Evolutionary conservation across 768 basidiomycete genomes (phyloP), one percentile per base, ranked within the genome.

Genomic region (Phlebiopsis flavidoalba): DNA sequence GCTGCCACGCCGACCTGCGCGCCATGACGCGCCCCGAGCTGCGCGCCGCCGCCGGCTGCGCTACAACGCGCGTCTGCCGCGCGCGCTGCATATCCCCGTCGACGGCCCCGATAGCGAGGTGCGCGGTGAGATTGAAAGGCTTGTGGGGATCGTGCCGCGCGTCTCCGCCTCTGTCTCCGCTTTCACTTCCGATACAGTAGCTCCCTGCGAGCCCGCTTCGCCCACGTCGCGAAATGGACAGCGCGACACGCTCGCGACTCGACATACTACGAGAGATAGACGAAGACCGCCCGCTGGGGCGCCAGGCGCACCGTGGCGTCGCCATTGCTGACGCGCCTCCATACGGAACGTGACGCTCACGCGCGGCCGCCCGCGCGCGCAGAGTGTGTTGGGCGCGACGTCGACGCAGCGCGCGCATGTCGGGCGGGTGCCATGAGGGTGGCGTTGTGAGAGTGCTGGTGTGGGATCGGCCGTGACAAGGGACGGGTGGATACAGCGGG

Each of bases 1-100:
- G 85, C 72, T 88, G 86, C 70, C 87, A 91, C 67, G 86, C 87
- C 61, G 87, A 91, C 64, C 78, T 89, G 46, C 66, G 88, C 57
- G 78, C 80, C 0, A 89, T 91, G 88, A 65, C 80, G 3, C 82
- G 81, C 46, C 49, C 70, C 0, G 75, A 82, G 60, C 81, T 91
- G 48, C 67, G 84, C 50, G 69, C 59, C 0, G 86, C 86, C 15
- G 87, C 85, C 5, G 63, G 8, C 77, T 91, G 50, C n/a, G n/a
- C n/a, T n/a, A n/a, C n/a, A 91, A 91, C 68, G 74, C 67, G 14
- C 80, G 79, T 40, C 75, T 89, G 1, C 88, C 88, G 1, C 67
- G 58, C 47, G 77, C 73, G 0, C 69, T 85, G 65, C 77, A 74
- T 21, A 87, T 90, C 57, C 67, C 71, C 45, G 73, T 74, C n/a